Evolutionary conservation across 2,329 filamentous ascomycete species (phyloP), one percentile per base, ranked within the genome.

Genomic region (Botrytis porri): DNA sequence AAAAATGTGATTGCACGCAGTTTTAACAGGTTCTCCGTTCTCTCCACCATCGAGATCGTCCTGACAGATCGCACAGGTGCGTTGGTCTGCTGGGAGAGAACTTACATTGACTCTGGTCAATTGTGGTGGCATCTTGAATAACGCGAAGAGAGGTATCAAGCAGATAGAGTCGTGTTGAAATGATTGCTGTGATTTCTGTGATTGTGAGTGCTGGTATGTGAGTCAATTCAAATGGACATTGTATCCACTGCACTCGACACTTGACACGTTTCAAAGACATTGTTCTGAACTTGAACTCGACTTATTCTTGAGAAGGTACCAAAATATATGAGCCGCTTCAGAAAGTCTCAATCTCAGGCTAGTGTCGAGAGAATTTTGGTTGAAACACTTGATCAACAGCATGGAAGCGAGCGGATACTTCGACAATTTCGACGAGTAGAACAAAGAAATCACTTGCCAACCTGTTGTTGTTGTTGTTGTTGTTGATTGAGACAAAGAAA

Each of bases 61-160:
- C 32, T 57, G 64, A 32, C 64, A 67, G n/a, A 67, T 67, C 18
- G 64, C 7, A 51, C 64, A 67, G 20, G 9, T 67, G 48, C 64
- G 48, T 22, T 54, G 25, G 35, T 67, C 64, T 39, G 9, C 64
- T 57, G 48, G 35, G 25, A 67, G 25, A 67, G 48, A 57, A 20
- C 18, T n/a, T 9, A 67, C 35, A 18, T n/a, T 25, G 18, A 67
- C 25, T 57, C 14, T 10, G 4, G 45, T 67, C 6, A 67, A 32
- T 29, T 39, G 35, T 22, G 16, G 9, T 67, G 64, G 25, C 64
- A 67, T 67, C 35, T 57, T 67, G 18, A 4, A 54, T n/a, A 16
- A 32, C 9, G 35, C 14, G 64, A 18, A 22, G 35, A 18, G 12
- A 10, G 29, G 3, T 29, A 18, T 29, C 39, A 25, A 35, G 29